Conservation (phyloP, 2,329 filamentous ascomycete genomes). For the Aspergillus uvarum region DNA sequence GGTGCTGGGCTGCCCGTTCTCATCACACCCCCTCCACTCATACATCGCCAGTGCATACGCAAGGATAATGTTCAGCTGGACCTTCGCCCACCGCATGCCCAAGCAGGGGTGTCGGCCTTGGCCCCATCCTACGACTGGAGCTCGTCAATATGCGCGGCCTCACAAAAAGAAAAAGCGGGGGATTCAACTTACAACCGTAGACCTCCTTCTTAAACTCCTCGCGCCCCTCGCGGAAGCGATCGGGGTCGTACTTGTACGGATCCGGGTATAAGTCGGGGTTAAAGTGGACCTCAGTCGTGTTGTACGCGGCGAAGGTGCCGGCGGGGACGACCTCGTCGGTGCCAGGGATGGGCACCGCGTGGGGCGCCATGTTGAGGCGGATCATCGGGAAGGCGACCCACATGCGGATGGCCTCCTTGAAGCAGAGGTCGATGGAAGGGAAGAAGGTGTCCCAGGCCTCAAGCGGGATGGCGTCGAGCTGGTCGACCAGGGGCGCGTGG, state of each 20-base stretch:
- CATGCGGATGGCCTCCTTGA: slow-evolving; percentile 3
- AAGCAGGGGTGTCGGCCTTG: no score
- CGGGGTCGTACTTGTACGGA: no score
- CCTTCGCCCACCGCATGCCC: no score
- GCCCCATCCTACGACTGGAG: no score
- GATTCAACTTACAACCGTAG: no score
- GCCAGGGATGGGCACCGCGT: neutral
- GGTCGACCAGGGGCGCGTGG: neutral
- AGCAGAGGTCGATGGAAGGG: slow-evolving; percentile 2
- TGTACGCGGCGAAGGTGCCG: neutral
- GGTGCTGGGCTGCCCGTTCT: neutral
- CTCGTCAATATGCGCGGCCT: no score
- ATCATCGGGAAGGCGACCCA: slow-evolving; percentile 2
- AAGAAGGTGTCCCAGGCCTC: slow-evolving; percentile 1
- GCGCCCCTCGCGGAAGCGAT: no score
- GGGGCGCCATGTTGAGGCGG: neutral
- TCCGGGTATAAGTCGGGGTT: slow-evolving; percentile 1
- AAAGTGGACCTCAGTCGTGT: neutral
- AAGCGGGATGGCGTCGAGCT: neutral
- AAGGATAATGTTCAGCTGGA: no score
- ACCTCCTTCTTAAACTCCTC: no score
- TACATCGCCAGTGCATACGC: no score
- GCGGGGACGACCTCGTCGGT: neutral
- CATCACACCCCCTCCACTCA: neutral
- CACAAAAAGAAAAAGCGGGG: no score